Evolutionary conservation across 2,329 filamentous ascomycete genomes (phyloP).

Genomic region (Lojkania enalia): DNA sequence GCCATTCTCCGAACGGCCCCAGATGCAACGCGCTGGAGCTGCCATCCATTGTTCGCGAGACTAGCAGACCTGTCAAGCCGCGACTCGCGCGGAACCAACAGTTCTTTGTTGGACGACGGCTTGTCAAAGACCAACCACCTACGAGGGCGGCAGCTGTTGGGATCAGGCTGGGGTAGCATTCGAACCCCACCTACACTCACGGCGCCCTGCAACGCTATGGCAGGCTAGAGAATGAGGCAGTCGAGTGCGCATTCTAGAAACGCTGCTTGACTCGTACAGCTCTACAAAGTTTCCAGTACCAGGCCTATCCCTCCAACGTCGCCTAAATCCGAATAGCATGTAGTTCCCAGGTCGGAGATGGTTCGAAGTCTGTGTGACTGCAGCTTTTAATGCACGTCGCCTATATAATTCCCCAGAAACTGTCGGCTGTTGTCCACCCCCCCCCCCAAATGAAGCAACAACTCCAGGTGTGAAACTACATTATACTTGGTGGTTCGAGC

Average conservation of each 20-base stretch:
- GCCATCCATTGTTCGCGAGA: conserved; percentile 4
- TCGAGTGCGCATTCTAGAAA: not conserved
- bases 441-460: too few relatives aligned
- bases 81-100: not conserved
- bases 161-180: not conserved
- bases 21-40: not conserved
- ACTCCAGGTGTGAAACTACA: too few relatives aligned
- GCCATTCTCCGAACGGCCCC: conserved; percentile 1
- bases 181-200: not conserved
- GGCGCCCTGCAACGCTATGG: not conserved
- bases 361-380: conserved; percentile 1
- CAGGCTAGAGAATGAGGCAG: not conserved
- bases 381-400: conserved; percentile 6
- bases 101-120: not conserved
- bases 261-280: conserved; percentile 8
- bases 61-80: not conserved
- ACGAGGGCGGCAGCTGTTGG: not conserved
- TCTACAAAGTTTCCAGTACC: not conserved
- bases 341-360: too few relatives aligned
- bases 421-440: too few relatives aligned
- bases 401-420: not conserved
- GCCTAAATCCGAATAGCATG: too few relatives aligned
- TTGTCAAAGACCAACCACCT: not conserved
- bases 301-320: not conserved
- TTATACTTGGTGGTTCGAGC: too few relatives aligned